Base-by-base conservation (phyloP, 2,329 filamentous ascomycete species). In the Dactylonectria estremocensis region DNA sequence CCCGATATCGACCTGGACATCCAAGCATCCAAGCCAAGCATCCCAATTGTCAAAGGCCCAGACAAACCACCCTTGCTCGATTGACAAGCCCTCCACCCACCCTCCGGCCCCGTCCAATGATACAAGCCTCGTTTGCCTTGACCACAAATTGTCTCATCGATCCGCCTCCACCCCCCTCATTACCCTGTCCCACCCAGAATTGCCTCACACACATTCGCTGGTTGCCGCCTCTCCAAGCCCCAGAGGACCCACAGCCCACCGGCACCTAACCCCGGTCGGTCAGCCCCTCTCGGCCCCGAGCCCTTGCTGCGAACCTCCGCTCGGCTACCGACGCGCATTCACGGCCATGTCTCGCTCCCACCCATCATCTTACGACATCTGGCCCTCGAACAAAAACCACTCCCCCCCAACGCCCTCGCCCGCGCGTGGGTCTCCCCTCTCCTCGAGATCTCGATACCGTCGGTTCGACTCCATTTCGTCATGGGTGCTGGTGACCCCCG, bases 241-340 rank as follows among this genome's bases (percentile, higher is more conserved):
- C 61, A 64, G 54, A 68, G 31, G 24, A 28, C 24, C 24, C 24
- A 28, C 24, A 28, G 14, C 59, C 53, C 58, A 61, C 65, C 66
- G 62, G 65, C 35, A 37, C 49, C 31, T 22, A 28, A 24, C 31
- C 45, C 24, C 24, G 24, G 24, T 28, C 54, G 40, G 55, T 48
- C 43, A 37, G 68, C 69, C 65, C 52, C 66, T 61, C 69, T 75
- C 71, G 72, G 71, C 65, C 64, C 71, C 71, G 71, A 72, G 70
- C 53, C 55, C 61, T 65, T 67, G 60, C 56, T 50, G 71, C 70
- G 72, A 74, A 64, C 50, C 62, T 70, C 66, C 66, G 70, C 72
- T 75, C 73, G 73, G 73, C 68, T 75, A 75, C 73, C 73, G 73
- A 75, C 66, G 59, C 64, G 65, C 68, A 66, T 62, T 64, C 56